phyloP scores from a whole-genome alignment of 1,284 basidiomycete species.

The Malassezia furfur region DNA sequence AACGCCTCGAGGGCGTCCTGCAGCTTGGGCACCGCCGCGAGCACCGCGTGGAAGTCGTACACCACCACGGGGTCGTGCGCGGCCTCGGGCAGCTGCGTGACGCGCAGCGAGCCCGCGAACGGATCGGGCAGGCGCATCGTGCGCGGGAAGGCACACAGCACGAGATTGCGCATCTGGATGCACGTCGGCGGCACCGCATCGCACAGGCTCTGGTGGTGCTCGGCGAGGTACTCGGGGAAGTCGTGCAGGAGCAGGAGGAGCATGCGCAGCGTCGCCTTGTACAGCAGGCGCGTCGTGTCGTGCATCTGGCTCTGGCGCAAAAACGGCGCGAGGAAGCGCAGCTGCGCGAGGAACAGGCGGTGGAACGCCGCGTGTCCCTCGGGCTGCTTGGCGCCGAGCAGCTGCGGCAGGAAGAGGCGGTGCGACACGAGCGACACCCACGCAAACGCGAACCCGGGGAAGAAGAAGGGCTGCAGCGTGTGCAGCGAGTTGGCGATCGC shows the following conservation, averaged over 20 bases:
- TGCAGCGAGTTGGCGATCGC: slow-evolving; percentile 87
- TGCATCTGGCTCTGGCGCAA: slow-evolving; percentile 71
- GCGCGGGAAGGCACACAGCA: slow-evolving; percentile 87
- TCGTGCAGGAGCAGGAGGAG: slow-evolving; percentile 92
- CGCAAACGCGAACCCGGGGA: slow-evolving; percentile 94
- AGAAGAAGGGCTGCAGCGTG: slow-evolving; percentile 88
- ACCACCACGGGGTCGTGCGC: slow-evolving; percentile 77
- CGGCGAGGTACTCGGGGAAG: slow-evolving; percentile 94
- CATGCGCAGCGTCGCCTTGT: slow-evolving; percentile 81
- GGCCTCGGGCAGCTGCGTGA: slow-evolving; percentile 69
- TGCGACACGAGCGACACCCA: slow-evolving; percentile 97
- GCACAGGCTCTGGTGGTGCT: slow-evolving; percentile 90
- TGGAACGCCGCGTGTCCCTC: slow-evolving; percentile 68
- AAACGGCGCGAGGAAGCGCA: slow-evolving; percentile 89
- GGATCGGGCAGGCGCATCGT: slow-evolving; percentile 77
- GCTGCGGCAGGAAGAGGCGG: slow-evolving; percentile 90
- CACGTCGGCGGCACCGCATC: slow-evolving; percentile 84
- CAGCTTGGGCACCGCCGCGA: slow-evolving; percentile 57
- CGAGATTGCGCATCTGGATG: slow-evolving; percentile 91
- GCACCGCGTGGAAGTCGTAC: slow-evolving; percentile 73
- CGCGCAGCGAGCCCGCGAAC: slow-evolving; percentile 51
- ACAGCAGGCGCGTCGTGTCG: slow-evolving; percentile 74
- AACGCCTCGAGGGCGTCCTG: slow-evolving; percentile 20
- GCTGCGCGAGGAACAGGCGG: slow-evolving; percentile 77
- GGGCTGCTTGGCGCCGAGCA: slow-evolving; percentile 70